These are phyloP conservation scores for Pseudonitzschia multiseries DNA, from an alignment of 108 stramenopile genomes.

Conservation along the genomic window DNA sequence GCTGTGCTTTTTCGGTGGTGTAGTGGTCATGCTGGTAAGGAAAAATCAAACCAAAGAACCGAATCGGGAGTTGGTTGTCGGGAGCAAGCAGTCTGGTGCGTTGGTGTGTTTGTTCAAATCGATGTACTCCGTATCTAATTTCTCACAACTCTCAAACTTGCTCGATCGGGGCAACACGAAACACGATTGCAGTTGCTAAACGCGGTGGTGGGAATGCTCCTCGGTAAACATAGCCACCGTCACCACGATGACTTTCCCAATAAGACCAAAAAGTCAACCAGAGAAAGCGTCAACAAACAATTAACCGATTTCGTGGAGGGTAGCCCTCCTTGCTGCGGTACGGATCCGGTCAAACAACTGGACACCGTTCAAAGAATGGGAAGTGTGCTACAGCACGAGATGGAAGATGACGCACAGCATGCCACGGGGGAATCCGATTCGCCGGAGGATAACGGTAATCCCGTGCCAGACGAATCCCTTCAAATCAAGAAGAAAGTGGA, in stretches of 20 bases:
- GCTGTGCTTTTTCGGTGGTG: conserved; percentile 60
- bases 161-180: neutral
- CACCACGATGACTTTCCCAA: conserved; percentile 17
- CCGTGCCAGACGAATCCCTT: neutral
- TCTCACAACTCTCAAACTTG: neutral
- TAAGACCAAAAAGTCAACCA: conserved; percentile 2
- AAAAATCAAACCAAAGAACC: neutral
- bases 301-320: neutral
- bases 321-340: conserved; percentile 34
- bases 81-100: neutral
- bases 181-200: conserved; percentile 19
- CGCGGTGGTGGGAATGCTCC: conserved; percentile 6
- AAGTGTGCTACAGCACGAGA: conserved; percentile 15
- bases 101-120: neutral
- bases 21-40: conserved; percentile 62
- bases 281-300: conserved; percentile 3
- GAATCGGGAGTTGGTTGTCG: neutral
- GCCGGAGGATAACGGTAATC: neutral
- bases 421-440: neutral
- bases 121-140: too few relatives aligned
- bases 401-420: neutral
- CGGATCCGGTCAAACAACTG: conserved; percentile 43
- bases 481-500: neutral
- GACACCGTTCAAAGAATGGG: conserved; percentile 36
- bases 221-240: conserved; percentile 21